Evolutionary conservation across 148 eudicot genomes (phyloP).

Genomic region (Rhododendron simsii): DNA sequence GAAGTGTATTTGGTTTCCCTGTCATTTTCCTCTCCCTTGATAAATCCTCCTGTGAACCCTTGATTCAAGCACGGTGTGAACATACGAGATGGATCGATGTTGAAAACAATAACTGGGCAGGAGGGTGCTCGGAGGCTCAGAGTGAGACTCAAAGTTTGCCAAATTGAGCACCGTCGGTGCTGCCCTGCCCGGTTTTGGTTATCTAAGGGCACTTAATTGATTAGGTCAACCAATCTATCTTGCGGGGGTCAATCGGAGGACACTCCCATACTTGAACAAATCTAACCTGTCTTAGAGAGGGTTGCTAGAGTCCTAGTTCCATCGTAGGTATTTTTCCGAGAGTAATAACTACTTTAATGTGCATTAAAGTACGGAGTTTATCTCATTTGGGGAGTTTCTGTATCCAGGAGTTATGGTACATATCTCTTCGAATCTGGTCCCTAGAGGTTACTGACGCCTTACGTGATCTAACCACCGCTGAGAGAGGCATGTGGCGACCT

Average conservation of each 20-base stretch:
- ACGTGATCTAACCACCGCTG: background rate
- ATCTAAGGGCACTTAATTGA: background rate
- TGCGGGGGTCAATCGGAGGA: background rate
- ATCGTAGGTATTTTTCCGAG: background rate
- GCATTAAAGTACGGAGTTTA: background rate
- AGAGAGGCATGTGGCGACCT: background rate
- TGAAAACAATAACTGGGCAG: background rate
- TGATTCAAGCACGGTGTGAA: background rate
- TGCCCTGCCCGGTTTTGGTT: background rate
- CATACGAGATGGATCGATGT: background rate
- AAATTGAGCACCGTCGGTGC: background rate
- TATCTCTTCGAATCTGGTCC: background rate
- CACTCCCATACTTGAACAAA: background rate
- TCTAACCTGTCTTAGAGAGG: background rate
- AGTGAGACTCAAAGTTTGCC: background rate
- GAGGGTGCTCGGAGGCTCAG: background rate
- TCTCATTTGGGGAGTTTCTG: background rate
- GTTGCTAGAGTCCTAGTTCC: background rate
- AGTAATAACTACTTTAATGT: background rate
- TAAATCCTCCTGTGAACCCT: background rate
- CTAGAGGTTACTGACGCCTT: background rate
- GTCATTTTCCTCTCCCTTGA: background rate
- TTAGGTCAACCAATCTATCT: background rate
- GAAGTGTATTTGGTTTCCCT: background rate
- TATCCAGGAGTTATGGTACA: background rate